Percentiles rank a stretch among this genome's conserved stretches.
phyloP scores from a whole-genome alignment of 1,139 yeast genomes.

The Candida sp. region DNA sequence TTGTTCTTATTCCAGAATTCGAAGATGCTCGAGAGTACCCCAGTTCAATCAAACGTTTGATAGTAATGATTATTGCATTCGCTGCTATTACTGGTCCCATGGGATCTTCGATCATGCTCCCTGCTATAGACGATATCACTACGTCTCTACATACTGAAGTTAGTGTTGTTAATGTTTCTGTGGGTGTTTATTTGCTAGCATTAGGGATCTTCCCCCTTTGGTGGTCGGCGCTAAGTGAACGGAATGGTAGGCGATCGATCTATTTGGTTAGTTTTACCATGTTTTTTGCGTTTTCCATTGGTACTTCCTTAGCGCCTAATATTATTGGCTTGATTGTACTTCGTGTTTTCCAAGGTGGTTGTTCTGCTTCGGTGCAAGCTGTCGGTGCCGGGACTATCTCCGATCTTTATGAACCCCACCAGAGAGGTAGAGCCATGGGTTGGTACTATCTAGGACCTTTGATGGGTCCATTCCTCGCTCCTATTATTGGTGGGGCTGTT shows the following conservation, averaged over 20 bases:
- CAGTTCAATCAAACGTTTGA: slow-evolving; percentile 38
- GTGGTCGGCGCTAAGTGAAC: slow-evolving; percentile 85
- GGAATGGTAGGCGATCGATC: slow-evolving; percentile 70
- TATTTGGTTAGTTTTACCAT: slow-evolving; percentile 65
- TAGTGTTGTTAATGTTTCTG: slow-evolving; percentile 68
- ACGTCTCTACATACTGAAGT: slow-evolving; percentile 52
- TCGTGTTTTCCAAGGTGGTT: slow-evolving; percentile 73
- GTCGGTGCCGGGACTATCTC: slow-evolving; percentile 90
- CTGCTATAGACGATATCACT: slow-evolving; percentile 67
- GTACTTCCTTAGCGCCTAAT: slow-evolving; percentile 63
- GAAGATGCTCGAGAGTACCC: slow-evolving; percentile 71
- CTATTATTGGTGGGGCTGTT: slow-evolving; percentile 78
- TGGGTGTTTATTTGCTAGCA: slow-evolving; percentile 72
- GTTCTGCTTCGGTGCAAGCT: slow-evolving; percentile 83
- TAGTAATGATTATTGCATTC: slow-evolving; percentile 64
- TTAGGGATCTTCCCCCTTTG: slow-evolving; percentile 82
- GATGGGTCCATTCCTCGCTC: slow-evolving; percentile 78
- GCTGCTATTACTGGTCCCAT: slow-evolving; percentile 85
- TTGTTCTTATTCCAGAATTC: slow-evolving; percentile 67
- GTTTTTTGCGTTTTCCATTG: slow-evolving; percentile 66
- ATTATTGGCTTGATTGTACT: slow-evolving; percentile 65
- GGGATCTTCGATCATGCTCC: slow-evolving; percentile 86
- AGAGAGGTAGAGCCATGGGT: slow-evolving; percentile 81
- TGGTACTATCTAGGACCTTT: slow-evolving; percentile 78
- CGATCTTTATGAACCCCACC: slow-evolving; percentile 64